These are phyloP conservation scores for Metschnikowia peoriensis DNA, from an alignment of 805 yeast genomes.

Conservation along the genomic window DNA sequence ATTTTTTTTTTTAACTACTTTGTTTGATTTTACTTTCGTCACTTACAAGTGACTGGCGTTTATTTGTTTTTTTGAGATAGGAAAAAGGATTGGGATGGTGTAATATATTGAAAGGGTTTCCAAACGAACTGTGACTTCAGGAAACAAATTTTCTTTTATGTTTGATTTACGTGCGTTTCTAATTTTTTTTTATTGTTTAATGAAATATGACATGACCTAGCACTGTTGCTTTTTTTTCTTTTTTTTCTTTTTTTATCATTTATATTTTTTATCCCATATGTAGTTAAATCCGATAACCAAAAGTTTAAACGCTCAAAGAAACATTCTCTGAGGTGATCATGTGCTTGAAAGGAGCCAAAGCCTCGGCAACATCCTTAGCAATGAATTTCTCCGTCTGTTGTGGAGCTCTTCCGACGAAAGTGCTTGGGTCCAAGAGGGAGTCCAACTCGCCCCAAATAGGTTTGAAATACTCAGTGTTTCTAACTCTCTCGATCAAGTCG, in stretches of 20 bases:
- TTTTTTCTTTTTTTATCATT: not conserved
- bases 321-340: slow-evolving; percentile 65
- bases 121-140: not conserved
- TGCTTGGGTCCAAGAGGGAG: slow-evolving; percentile 78
- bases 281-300: not conserved
- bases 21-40: slow-evolving; percentile 1
- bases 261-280: not conserved
- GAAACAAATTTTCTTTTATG: not conserved
- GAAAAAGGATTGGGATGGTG: not conserved
- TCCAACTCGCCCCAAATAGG: slow-evolving; percentile 90
- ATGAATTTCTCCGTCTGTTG: slow-evolving; percentile 95
- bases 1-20: not conserved
- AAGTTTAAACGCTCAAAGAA: slow-evolving; percentile 67
- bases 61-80: not conserved
- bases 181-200: not conserved
- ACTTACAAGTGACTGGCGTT: not conserved
- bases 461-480: slow-evolving; percentile 71
- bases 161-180: not conserved
- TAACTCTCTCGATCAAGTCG: slow-evolving; percentile 87
- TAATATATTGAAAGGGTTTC: not conserved
- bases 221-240: not conserved
- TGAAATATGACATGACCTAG: not conserved
- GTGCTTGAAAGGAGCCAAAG: slow-evolving; percentile 65
- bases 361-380: slow-evolving; percentile 76
- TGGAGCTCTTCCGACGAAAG: slow-evolving; percentile 98